phyloP scores from a whole-genome alignment of 2,329 filamentous ascomycete genomes.

The Penicillium sp. region DNA sequence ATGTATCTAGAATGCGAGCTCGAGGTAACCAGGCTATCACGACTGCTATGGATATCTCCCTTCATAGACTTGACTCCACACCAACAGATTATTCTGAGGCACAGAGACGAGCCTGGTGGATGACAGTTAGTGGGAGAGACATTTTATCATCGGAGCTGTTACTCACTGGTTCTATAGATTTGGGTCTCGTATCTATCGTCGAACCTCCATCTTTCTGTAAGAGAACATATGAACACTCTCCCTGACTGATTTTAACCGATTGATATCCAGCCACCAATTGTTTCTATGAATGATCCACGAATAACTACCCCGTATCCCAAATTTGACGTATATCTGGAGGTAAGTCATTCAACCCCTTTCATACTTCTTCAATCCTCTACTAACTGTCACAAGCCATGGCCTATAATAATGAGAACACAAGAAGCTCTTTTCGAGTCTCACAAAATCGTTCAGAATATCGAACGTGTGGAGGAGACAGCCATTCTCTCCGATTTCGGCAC shows the following conservation, averaged over 20 bases:
- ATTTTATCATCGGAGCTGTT: background rate
- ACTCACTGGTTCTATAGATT: constrained; percentile 16
- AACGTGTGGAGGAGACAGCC: constrained; percentile 6
- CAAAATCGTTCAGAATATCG: constrained; percentile 17
- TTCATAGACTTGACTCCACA: constrained; percentile 17
- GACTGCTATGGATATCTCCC: constrained; percentile 27
- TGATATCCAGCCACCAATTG: constrained; percentile 20
- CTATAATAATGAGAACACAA: constrained; percentile 23
- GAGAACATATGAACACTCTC: background rate
- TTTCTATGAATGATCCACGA: constrained; percentile 20
- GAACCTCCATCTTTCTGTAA: constrained; percentile 19
- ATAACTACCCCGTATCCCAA: constrained; percentile 27
- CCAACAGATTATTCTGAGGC: constrained; percentile 18
- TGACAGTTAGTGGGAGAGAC: constrained; percentile 18
- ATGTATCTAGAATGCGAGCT: constrained; percentile 24
- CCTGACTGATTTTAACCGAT: background rate
- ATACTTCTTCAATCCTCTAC: background rate
- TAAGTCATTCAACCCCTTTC: constrained; percentile 1
- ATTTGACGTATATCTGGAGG: constrained; percentile 21
- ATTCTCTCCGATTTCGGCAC: constrained; percentile 4
- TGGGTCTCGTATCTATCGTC: constrained; percentile 23
- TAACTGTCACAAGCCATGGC: constrained; percentile 22
- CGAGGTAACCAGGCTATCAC: constrained; percentile 28
- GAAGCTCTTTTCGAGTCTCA: constrained; percentile 15
- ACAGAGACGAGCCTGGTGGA: constrained; percentile 30